Percentiles rank a stretch among this genome's conserved stretches.
These are phyloP conservation scores for Theobroma cacao DNA, from an alignment of 345 rosid species.

Conservation along the genomic window DNA sequence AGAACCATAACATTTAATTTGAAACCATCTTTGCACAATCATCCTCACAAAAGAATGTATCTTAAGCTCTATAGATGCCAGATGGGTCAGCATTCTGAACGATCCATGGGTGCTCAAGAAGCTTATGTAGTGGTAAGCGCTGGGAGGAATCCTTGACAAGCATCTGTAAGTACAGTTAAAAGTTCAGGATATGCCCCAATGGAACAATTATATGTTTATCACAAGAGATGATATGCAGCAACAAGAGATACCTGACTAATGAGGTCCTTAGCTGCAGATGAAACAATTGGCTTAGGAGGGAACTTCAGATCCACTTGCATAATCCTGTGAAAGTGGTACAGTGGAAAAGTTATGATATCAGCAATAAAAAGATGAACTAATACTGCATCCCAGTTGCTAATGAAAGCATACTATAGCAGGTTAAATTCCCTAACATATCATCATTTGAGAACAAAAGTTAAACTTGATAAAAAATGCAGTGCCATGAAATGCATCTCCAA, in stretches of 20 bases:
- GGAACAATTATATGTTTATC: not conserved
- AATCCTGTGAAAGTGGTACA: slow-evolving; percentile 49
- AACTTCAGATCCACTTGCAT: slow-evolving; percentile 96
- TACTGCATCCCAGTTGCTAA: too few species aligned
- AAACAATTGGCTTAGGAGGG: slow-evolving; percentile 84
- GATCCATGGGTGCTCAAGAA: slow-evolving; percentile 97
- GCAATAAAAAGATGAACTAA: not conserved
- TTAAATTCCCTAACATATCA: not conserved
- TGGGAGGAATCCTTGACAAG: slow-evolving; percentile 82
- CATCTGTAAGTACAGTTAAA: slow-evolving; percentile 49
- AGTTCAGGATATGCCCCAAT: not conserved
- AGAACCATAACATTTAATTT: not conserved
- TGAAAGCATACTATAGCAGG: not conserved
- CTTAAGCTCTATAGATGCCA: slow-evolving; percentile 65
- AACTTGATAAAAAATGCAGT: not conserved
- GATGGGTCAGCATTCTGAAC: slow-evolving; percentile 92
- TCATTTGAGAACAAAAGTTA: not conserved
- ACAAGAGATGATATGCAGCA: not conserved
- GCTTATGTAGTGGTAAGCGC: slow-evolving; percentile 83
- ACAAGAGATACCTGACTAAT: slow-evolving; percentile 62
- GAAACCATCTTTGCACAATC: not conserved
- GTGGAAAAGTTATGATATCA: not conserved
- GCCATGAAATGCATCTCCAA: not conserved
- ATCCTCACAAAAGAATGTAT: not conserved
- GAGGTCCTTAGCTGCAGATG: slow-evolving; percentile 88